Evolutionary conservation across 805 yeast species (phyloP), one percentile per base, ranked within the genome.

Genomic region (Wickerhamiella sorbophila): DNA sequence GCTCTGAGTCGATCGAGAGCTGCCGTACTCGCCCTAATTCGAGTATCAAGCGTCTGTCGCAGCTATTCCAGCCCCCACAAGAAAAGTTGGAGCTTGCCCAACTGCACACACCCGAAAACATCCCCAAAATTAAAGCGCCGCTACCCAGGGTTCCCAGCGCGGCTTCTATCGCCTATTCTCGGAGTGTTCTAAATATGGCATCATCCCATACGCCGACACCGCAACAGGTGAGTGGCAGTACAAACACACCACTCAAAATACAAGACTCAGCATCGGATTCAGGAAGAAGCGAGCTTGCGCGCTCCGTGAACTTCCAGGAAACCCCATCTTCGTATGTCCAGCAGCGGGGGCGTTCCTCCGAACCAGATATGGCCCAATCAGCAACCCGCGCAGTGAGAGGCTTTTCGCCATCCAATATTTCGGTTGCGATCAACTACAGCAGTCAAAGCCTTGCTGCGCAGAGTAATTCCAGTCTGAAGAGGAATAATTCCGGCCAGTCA

Each of bases 331-430:
- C 15, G 14, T 9, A 4, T 29, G 4, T 21, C 21, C 16, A 6
- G 20, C 10, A n/a, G 9, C 36, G 14, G 18, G 17, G 14, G 6
- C 20, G 20, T 19, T 6, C 6, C 10, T 33, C 14, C 21, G 19
- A 33, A 5, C 21, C 14, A 4, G 6, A 15, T 21, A 4, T 16
- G 16, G 21, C 36, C 36, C 5, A 4, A 5, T 19, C 26, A 10
- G 16, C 39, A 26, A 19, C 19, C 21, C 18, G 39, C 14, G 15
- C 33, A 10, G 65, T 62, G 9, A 52, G 65, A 2, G 66, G 66
- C 15, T 62, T 62, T 42, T 55, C 64, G 14, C 62, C 65, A 2
- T 52, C 63, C 1, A 57, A 57, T 21, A 51, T 63, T 16, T 59
- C 64, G 1, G 61, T 63, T 16, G 54, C 54, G 26, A 47, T 51